Percentiles rank a stretch among this genome's conserved stretches.
Conservation (phyloP, 495 filamentous ascomycete species). For the Acidomyces sp. region DNA sequence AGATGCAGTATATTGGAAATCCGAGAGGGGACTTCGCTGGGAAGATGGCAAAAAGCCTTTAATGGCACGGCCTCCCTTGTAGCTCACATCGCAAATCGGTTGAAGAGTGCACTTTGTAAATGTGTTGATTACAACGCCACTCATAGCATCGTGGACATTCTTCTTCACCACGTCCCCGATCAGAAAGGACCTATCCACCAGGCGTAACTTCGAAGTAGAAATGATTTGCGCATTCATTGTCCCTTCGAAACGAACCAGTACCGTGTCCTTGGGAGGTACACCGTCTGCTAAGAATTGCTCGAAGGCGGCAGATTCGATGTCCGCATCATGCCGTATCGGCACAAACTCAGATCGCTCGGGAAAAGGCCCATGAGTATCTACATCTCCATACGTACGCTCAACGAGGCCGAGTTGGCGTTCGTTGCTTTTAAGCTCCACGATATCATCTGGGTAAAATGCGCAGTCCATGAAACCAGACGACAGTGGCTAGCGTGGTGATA, state of each 20-base stretch:
- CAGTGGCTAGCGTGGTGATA: no score
- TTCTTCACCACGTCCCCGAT: conserved; percentile 33
- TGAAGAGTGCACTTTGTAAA: conserved; percentile 20
- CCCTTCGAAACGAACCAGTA: conserved; percentile 27
- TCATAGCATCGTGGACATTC: conserved; percentile 26
- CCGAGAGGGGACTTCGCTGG: background rate
- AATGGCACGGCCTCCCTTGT: background rate
- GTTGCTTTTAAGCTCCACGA: conserved; percentile 19
- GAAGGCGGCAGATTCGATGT: conserved; percentile 19
- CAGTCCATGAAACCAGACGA: conserved; percentile 2
- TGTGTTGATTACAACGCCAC: conserved; percentile 30
- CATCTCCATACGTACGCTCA: conserved; percentile 25
- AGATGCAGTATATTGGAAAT: background rate
- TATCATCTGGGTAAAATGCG: conserved; percentile 20
- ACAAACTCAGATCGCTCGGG: conserved; percentile 21
- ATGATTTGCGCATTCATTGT: conserved; percentile 21
- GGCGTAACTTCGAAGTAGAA: conserved; percentile 19
- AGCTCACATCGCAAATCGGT: conserved; percentile 11
- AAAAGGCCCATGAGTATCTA: conserved; percentile 26
- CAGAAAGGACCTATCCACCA: conserved; percentile 28
- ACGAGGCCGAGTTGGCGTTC: conserved; percentile 23
- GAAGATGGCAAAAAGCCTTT: conserved; percentile 6
- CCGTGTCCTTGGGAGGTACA: conserved; percentile 26
- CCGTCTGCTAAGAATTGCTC: conserved; percentile 25
- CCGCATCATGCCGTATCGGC: conserved; percentile 7